Evolutionary conservation across 1,284 basidiomycete species (phyloP).

Genomic region (Naganishia albida): DNA sequence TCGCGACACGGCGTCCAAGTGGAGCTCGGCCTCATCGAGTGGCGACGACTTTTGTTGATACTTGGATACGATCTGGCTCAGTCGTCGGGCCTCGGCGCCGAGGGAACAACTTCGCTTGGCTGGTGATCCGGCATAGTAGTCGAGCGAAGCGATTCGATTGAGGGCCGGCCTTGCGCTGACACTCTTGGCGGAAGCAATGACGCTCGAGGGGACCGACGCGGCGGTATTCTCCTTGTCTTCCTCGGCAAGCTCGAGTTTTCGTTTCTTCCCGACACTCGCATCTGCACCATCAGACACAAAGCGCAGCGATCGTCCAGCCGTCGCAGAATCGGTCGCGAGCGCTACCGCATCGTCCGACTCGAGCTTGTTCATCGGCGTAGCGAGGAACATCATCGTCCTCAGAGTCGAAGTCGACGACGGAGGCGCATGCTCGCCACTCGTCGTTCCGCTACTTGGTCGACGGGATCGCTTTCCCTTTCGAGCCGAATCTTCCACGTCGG

Average conservation of each 20-base stretch:
- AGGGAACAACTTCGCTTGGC: constrained; percentile 33
- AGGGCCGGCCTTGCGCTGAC: constrained; percentile 7
- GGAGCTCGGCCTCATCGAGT: background rate
- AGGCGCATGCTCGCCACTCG: constrained; percentile 14
- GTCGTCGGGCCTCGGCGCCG: constrained; percentile 28
- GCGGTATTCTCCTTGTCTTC: constrained; percentile 18
- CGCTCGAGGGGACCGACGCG: too few relatives aligned
- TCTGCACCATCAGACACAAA: constrained; percentile 5
- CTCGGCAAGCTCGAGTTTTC: constrained; percentile 19
- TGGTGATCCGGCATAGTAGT: constrained; percentile 35
- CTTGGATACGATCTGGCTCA: constrained; percentile 28
- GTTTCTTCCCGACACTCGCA: constrained; percentile 1
- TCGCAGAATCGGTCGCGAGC: background rate
- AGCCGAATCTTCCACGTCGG: constrained; percentile 30
- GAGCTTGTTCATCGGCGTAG: constrained; percentile 7
- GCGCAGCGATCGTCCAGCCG: constrained; percentile 11
- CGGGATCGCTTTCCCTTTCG: background rate
- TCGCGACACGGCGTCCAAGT: background rate
- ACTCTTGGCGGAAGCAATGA: background rate
- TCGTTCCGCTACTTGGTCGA: constrained; percentile 5
- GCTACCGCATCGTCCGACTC: background rate
- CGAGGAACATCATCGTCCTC: constrained; percentile 10
- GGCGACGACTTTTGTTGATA: constrained; percentile 22
- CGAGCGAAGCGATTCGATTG: constrained; percentile 30
- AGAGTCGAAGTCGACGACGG: constrained; percentile 10